Percentiles rank a stretch among this genome's conserved stretches.
phyloP scores from a whole-genome alignment of 1,284 basidiomycete genomes.

The Crocinoboletus sp. region DNA sequence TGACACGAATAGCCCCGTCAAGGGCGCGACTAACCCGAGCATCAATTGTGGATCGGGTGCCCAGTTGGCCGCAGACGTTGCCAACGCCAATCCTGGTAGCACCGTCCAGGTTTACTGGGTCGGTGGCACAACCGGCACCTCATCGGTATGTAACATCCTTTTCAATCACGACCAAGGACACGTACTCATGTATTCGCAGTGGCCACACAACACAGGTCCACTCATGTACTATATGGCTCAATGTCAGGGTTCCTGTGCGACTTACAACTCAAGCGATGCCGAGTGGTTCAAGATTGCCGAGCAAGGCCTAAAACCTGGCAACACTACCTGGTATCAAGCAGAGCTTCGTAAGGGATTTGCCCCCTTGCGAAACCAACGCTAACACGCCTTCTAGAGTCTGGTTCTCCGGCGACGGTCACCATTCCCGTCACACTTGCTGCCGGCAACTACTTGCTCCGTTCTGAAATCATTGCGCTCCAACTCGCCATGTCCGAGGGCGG shows the following conservation, averaged over 20 bases:
- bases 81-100: slow-evolving; percentile 40
- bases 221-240: slow-evolving; percentile 38
- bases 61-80: slow-evolving; percentile 32
- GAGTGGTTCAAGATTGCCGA: slow-evolving; percentile 40
- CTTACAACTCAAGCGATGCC: slow-evolving; percentile 28
- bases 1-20: slow-evolving; percentile 36
- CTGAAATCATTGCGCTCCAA: slow-evolving; percentile 70
- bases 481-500: slow-evolving; percentile 45
- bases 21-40: slow-evolving; percentile 35
- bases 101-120: slow-evolving; percentile 30
- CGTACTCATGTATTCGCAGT: slow-evolving; percentile 19
- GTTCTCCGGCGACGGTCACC: slow-evolving; percentile 39
- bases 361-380: background rate
- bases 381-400: slow-evolving; percentile 29
- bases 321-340: slow-evolving; percentile 37
- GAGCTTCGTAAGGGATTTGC: slow-evolving; percentile 32
- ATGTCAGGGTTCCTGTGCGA: slow-evolving; percentile 31
- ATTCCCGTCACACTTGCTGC: slow-evolving; percentile 52
- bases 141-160: slow-evolving; percentile 17
- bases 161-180: background rate
- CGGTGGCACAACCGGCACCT: slow-evolving; percentile 22
- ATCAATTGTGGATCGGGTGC: slow-evolving; percentile 40
- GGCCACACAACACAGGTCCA: slow-evolving; percentile 37
- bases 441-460: slow-evolving; percentile 66
- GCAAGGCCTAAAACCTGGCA: slow-evolving; percentile 21